These are phyloP conservation scores for Dothistroma septosporum DNA, from an alignment of 2,329 filamentous ascomycete species.

Conservation along the genomic window DNA sequence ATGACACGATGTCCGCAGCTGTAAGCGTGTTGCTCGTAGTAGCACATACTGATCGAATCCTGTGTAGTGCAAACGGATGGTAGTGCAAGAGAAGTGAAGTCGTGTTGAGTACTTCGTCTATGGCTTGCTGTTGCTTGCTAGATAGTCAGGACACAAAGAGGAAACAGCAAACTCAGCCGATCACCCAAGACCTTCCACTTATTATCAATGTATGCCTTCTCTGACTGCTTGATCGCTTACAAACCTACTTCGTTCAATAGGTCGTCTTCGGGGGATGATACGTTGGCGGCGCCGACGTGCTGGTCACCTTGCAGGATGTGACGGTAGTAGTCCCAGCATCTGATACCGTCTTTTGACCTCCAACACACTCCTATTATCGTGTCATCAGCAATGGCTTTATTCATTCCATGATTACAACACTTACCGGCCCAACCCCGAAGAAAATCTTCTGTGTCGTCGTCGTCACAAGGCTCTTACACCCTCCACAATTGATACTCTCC, in stretches of 20 bases:
- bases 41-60: neutral
- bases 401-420: no score
- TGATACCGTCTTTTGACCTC: slow-evolving; percentile 5
- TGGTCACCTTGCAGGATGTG: slow-evolving; percentile 8
- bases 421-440: slow-evolving; percentile 15
- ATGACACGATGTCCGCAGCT: neutral
- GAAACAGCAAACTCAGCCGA: neutral
- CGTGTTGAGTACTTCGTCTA: neutral
- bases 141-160: neutral
- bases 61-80: neutral
- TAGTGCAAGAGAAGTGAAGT: neutral
- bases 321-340: slow-evolving; percentile 17
- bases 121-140: neutral
- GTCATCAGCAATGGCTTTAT: neutral
- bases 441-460: slow-evolving; percentile 6
- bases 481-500: slow-evolving; percentile 14
- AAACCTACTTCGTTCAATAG: neutral
- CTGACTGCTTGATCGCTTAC: no score
- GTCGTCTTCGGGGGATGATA: neutral
- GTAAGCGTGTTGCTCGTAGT: slow-evolving; percentile 5
- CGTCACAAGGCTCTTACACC: slow-evolving; percentile 14
- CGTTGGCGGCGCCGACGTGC: neutral
- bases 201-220: neutral
- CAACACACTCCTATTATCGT: slow-evolving; percentile 6
- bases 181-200: neutral